These are phyloP conservation scores for Volutella citrinella DNA, from an alignment of 2,329 filamentous ascomycete species.

Conservation along the genomic window DNA sequence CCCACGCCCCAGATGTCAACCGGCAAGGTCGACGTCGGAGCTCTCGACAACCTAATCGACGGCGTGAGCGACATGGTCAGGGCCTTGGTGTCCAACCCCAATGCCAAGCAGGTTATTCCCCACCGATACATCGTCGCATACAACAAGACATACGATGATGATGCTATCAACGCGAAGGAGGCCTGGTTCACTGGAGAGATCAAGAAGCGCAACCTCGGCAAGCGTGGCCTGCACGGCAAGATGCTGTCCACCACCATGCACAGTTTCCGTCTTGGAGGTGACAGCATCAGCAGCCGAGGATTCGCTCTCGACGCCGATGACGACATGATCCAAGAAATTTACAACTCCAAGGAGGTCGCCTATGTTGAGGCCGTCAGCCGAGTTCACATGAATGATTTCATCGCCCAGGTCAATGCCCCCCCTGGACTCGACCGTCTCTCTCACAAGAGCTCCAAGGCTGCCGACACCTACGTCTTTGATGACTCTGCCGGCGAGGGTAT, in stretches of 20 bases:
- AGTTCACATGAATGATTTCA: conserved; percentile 41
- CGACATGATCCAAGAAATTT: conserved; percentile 47
- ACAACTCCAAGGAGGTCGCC: conserved; percentile 44
- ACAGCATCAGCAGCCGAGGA: conserved; percentile 49
- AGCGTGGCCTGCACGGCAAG: conserved; percentile 46
- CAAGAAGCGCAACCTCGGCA: conserved; percentile 55
- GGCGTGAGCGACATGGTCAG: conserved; percentile 29
- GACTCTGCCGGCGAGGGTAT: conserved; percentile 50
- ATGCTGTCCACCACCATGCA: conserved; percentile 45
- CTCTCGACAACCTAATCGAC: conserved; percentile 10
- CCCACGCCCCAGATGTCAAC: conserved; percentile 13
- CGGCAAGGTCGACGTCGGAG: too few species aligned
- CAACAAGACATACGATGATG: conserved; percentile 50
- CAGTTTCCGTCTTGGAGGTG: conserved; percentile 47
- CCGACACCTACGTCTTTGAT: conserved; percentile 45
- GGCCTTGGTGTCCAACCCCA: conserved; percentile 46
- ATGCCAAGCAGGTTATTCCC: conserved; percentile 46
- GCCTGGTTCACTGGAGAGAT: conserved; percentile 45
- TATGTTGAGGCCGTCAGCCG: conserved; percentile 54
- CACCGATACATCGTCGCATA: conserved; percentile 65
- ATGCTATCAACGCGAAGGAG: conserved; percentile 48
- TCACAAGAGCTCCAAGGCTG: conserved; percentile 32
- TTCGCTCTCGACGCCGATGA: conserved; percentile 53
- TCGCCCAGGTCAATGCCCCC: conserved; percentile 52
- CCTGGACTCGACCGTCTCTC: conserved; percentile 54